Conservation (phyloP, 2,329 filamentous ascomycete species). For the Albifimbria verrucaria region DNA sequence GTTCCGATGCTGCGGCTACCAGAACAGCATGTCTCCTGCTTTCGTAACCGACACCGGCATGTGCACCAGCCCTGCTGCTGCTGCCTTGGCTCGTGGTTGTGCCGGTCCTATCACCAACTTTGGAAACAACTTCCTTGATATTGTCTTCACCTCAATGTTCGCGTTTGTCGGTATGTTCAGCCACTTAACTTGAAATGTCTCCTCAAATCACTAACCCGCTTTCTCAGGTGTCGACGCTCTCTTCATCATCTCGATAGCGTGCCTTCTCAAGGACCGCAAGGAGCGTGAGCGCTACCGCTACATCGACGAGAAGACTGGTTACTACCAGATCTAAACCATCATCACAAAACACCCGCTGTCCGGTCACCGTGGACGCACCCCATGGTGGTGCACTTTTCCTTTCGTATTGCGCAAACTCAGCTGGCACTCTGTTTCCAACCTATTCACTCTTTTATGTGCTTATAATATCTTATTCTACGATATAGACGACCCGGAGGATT, state of each 20-base stretch:
- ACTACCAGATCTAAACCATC: constrained; percentile 40
- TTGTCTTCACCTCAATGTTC: constrained; percentile 76
- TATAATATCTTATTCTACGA: neutral
- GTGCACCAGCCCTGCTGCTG: constrained; percentile 68
- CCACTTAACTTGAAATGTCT: neutral
- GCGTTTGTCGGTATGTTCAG: constrained; percentile 65
- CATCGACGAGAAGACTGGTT: constrained; percentile 75
- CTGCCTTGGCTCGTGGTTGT: constrained; percentile 68
- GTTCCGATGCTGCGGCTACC: constrained; percentile 80
- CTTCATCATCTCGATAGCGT: constrained; percentile 67
- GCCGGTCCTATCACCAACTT: constrained; percentile 64
- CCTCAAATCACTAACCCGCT: constrained; percentile 5
- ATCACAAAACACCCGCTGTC: neutral
- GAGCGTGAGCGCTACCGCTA: constrained; percentile 75
- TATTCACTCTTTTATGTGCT: neutral
- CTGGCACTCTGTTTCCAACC: neutral
- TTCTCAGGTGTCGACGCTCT: constrained; percentile 57
- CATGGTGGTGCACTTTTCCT: neutral
- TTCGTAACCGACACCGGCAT: constrained; percentile 63
- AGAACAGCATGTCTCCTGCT: constrained; percentile 67
- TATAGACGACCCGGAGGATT: neutral
- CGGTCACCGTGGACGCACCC: neutral
- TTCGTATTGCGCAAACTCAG: neutral
- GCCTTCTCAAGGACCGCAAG: constrained; percentile 76
- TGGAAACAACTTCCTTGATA: constrained; percentile 68